Evolutionary conservation across 306 rosid genomes (phyloP), one percentile per base, ranked within the genome.

Genomic region (Carpinus viminea): DNA sequence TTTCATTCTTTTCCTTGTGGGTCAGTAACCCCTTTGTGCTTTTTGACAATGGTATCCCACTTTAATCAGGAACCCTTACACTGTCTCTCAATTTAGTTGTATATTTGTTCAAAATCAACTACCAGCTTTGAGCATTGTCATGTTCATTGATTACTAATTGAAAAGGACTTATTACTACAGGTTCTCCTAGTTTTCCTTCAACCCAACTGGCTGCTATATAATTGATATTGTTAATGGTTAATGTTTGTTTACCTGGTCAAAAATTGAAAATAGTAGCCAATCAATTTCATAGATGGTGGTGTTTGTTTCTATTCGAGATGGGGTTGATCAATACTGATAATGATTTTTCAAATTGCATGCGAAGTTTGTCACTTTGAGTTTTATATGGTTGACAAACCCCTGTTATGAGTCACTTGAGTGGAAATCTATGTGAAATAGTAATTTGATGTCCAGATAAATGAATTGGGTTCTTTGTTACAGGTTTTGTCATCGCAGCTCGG

Each of bases 401-500:
- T 10, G 3, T 31, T 36, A 13, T 15, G 43, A 13, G 51, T 4
- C 4, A 18, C 48, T 54, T 26, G 55, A 52, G 3, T 10, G 66
- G 24, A 50, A 31, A 47, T 51, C 5, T 15, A 18, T 26, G 68
- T 74, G 45, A 16, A 71, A 28, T 51, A 65, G 73, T 73, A 47
- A 52, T 73, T 61, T 81, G 59, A 45, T 81, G 54, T 82, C 28
- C 20, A 64, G 66, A 73, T 10, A 61, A 56, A 24, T 56, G 38
- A 56, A 24, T 53, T 45, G 57, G 80, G 55, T 64, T 79, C 82
- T 77, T 21, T 71, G 71, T 38, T 87, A 77, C 81, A 93, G 98
- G 94, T 93, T 78, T 78, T 95, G 80, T 95, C 98, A 10, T 51
- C 96, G 7, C 89, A 81, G 74, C 93, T 92, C 57, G 99, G 99